Evolutionary conservation across 441 rosid genomes (phyloP).

Genomic region (Arabidopsis hybrid): DNA sequence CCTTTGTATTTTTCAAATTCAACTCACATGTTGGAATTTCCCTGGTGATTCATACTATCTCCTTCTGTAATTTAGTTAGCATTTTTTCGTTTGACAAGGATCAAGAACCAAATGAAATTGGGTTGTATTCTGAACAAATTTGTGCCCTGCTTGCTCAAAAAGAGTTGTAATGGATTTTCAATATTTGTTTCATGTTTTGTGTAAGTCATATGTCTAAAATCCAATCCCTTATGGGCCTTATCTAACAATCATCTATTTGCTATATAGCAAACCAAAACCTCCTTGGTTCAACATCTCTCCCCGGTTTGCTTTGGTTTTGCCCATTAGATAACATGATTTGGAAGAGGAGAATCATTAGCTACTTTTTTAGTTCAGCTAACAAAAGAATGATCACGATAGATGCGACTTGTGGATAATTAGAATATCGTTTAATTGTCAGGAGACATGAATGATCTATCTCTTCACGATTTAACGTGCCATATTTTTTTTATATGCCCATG

Average conservation of each 20-base stretch:
- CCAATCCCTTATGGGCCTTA: too few relatives aligned
- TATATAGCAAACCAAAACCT: constrained; percentile 7
- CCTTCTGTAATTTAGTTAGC: not conserved
- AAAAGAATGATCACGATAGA: constrained; percentile 29
- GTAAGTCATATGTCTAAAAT: too few relatives aligned
- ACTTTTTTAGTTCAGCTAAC: constrained; percentile 33
- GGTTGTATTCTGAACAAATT: not conserved
- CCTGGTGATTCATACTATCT: not conserved
- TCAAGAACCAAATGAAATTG: constrained; percentile 1
- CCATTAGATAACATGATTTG: constrained; percentile 14
- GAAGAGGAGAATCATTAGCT: constrained; percentile 31
- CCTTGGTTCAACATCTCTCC: constrained; percentile 2
- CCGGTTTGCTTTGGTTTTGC: constrained; percentile 19
- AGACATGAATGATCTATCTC: constrained; percentile 38
- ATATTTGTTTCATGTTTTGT: constrained; percentile 2
- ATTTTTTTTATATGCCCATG: constrained; percentile 23
- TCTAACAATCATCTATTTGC: not conserved
- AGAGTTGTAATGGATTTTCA: constrained; percentile 3
- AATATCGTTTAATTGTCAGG: constrained; percentile 32
- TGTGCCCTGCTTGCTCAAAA: not conserved
- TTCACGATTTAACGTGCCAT: constrained; percentile 42
- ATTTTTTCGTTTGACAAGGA: not conserved
- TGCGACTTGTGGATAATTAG: constrained; percentile 25
- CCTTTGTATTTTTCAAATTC: not conserved
- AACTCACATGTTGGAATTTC: not conserved